Conservation (phyloP, 257 asterid species). For the Verbena officinalis region DNA sequence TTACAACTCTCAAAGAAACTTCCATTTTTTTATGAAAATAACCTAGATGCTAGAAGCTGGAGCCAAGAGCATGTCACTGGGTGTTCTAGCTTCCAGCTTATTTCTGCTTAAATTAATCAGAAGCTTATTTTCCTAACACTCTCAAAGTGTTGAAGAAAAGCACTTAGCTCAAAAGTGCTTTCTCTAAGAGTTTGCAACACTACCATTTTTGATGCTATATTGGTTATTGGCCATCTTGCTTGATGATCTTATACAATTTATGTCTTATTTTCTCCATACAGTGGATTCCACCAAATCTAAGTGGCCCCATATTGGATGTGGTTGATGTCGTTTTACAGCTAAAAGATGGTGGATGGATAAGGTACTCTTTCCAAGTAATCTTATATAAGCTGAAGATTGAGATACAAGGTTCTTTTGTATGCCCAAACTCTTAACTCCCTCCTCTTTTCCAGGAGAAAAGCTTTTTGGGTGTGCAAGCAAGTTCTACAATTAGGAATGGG, state of each 20-base stretch:
- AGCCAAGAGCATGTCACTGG: too few species aligned
- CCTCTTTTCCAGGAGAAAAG: slow-evolving; percentile 53
- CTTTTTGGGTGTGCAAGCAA: slow-evolving; percentile 79
- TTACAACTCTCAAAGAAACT: too few species aligned
- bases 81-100: too few species aligned
- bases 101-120: too few species aligned
- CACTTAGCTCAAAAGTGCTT: too few species aligned
- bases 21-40: too few species aligned
- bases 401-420: slow-evolving; percentile 11
- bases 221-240: neutral
- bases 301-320: slow-evolving; percentile 59
- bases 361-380: slow-evolving; percentile 38
- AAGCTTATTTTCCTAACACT: too few species aligned
- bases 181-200: too few species aligned
- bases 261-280: slow-evolving; percentile 37
- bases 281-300: slow-evolving; percentile 76
- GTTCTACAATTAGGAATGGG: slow-evolving; percentile 97
- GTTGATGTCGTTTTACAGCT: slow-evolving; percentile 69
- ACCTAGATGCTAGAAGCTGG: too few species aligned
- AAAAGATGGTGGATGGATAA: slow-evolving; percentile 81
- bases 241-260: slow-evolving; percentile 24
- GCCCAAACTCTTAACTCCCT: slow-evolving; percentile 10
- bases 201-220: neutral
- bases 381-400: slow-evolving; percentile 1
- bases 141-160: too few species aligned